These are phyloP conservation scores for Marsdenia floribunda DNA, from an alignment of 257 asterid genomes.

Conservation along the genomic window DNA sequence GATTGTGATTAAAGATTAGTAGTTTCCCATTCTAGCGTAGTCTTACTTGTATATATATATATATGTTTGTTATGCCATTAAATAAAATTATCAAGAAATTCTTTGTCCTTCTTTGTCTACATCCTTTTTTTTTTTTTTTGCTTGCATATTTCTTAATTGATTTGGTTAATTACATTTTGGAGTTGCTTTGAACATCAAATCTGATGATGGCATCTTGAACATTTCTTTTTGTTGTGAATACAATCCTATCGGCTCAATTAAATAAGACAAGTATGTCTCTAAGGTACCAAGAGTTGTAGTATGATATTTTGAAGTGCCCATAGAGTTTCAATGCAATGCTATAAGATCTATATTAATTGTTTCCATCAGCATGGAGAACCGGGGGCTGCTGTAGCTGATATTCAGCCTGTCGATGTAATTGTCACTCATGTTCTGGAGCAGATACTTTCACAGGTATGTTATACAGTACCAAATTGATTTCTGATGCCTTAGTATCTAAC, in stretches of 20 bases:
- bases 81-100: too few species aligned
- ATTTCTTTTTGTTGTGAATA: neutral
- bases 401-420: constrained; percentile 79
- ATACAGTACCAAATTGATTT: neutral
- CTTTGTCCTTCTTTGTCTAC: too few species aligned
- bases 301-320: neutral
- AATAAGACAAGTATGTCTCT: neutral
- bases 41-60: too few species aligned
- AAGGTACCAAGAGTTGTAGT: neutral
- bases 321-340: neutral
- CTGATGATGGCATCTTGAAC: neutral
- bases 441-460: constrained; percentile 74
- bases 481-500: neutral
- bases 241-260: neutral
- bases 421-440: constrained; percentile 87
- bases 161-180: neutral
- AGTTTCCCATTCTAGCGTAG: too few species aligned
- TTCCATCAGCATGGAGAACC: constrained; percentile 90
- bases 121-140: too few species aligned
- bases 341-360: constrained; percentile 1
- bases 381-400: constrained; percentile 97
- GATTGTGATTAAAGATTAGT: too few species aligned
- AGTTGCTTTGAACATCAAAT: neutral
- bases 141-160: too few species aligned
- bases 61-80: too few species aligned